Evolutionary conservation across 2,329 filamentous ascomycete species (phyloP).

Genomic region (Talaromyces marneffei): DNA sequence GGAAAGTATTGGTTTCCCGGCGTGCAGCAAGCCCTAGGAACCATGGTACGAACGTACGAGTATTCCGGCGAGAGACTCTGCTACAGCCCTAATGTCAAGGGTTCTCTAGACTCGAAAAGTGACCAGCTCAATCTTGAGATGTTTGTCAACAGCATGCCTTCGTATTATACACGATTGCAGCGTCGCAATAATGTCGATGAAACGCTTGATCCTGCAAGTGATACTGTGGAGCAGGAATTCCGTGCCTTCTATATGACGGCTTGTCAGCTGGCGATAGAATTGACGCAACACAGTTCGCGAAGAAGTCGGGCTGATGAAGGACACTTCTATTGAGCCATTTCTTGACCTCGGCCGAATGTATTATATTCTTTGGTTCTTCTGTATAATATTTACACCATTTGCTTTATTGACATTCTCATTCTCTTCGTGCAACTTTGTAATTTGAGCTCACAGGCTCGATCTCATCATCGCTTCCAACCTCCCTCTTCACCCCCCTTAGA

Average conservation of each 20-base stretch:
- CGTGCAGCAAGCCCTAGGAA: constrained; percentile 24
- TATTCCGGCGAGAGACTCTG: constrained; percentile 28
- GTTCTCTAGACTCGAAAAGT: constrained; percentile 26
- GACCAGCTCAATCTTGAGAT: constrained; percentile 30
- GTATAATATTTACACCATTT: constrained; percentile 12
- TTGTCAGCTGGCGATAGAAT: constrained; percentile 34
- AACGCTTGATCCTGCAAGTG: constrained; percentile 16
- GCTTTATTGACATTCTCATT: not conserved
- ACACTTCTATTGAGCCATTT: not conserved
- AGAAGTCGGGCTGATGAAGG: not conserved
- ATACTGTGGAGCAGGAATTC: constrained; percentile 21
- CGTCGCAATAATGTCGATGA: constrained; percentile 8
- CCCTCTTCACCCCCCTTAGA: not conserved
- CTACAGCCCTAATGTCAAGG: constrained; percentile 29
- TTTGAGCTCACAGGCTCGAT: not conserved
- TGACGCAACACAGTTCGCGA: constrained; percentile 21
- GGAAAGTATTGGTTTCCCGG: constrained; percentile 34
- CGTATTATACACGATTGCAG: not conserved
- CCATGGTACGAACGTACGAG: constrained; percentile 27
- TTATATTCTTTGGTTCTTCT: constrained; percentile 12
- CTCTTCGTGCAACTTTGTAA: not conserved
- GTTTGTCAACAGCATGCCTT: constrained; percentile 17
- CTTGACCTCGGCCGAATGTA: not conserved
- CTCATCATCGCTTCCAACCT: not conserved
- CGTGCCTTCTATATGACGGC: constrained; percentile 33